A percentile compares a stretch with the other conserved stretches of the same genome.
These are phyloP conservation scores for Dictyostelium intermedium DNA, from an alignment of 78 protist species.

Conservation along the genomic window DNA sequence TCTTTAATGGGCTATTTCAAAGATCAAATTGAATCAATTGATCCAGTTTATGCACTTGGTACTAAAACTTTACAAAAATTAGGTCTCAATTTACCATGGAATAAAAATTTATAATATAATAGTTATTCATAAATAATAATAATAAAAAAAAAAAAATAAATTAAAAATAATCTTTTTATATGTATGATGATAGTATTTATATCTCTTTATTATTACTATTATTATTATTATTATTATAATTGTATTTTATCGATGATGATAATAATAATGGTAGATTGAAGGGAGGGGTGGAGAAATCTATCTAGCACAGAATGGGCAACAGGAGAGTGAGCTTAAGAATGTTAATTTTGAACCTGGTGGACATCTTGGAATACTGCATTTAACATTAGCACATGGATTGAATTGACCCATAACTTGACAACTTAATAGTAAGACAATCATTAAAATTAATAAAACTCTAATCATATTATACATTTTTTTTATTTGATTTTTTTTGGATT, in stretches of 20 bases:
- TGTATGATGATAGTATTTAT: background rate
- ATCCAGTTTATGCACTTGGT: constrained; percentile 81
- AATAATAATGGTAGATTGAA: background rate
- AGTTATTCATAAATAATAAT: background rate
- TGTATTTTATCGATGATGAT: no score
- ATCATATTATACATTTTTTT: background rate
- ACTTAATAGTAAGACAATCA: background rate
- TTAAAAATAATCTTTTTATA: background rate
- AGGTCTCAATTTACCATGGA: constrained; percentile 53
- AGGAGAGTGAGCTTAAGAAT: background rate
- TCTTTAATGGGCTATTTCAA: constrained; percentile 67
- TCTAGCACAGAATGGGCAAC: background rate
- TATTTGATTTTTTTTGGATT: background rate
- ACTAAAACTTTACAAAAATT: constrained; percentile 29
- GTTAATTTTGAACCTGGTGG: background rate
- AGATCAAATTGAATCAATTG: constrained; percentile 49
- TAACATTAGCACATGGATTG: background rate
- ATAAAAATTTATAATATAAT: background rate
- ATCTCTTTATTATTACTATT: no score
- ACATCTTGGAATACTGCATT: background rate
- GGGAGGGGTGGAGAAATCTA: background rate
- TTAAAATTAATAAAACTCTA: background rate
- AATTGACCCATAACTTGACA: background rate
- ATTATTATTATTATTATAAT: no score
- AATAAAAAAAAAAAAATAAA: background rate